Evolutionary conservation across 441 rosid genomes (phyloP), one percentile per base, ranked within the genome.

Genomic region (Croton laevigatus): DNA sequence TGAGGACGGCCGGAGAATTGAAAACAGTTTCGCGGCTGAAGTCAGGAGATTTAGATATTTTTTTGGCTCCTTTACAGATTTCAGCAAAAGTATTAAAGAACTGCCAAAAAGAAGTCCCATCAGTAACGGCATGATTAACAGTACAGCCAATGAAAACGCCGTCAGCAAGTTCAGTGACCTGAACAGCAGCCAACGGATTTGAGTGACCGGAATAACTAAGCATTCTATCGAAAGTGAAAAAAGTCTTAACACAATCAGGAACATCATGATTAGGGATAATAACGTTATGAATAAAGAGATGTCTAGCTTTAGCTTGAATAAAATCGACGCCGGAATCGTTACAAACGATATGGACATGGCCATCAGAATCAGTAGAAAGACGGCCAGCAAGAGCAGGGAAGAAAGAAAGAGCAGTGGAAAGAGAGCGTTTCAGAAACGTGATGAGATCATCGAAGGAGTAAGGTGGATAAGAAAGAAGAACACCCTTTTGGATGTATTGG

Each of bases 81-180:
- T 88, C 96, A n/a, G 98, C 98, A 65, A 91, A 85, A 1, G 96
- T 79, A 61, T 94, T 94, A 69, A 94, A 89, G 75, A 94, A 91
- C 73, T 94, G 97, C 98, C 98, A 94, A 59, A 94, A 90, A 27
- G 98, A 94, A 8, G 94, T 90, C 13, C 98, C 98, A 36, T 94
- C 97, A 0, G 94, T 79, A 66, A 94, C 95, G 23, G 97, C 84
- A 51, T 94, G 98, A 75, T 94, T 91, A 13, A 88, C 86, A 11
- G 89, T 79, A 65, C 92, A 86, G 13, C 97, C 97, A 45, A 94
- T 54, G 84, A 94, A 94, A 12, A 90, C 80, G 14, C 88, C 97
- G 69, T 91, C 97, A 1, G 75, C 73, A 0, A 94, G 81, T 82
- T 90, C 94, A 2, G 97, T 94, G 3, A 90, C 87, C 78, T 94